Evolutionary conservation across 805 yeast species (phyloP).

Genomic region (Ogataea dorogensis): DNA sequence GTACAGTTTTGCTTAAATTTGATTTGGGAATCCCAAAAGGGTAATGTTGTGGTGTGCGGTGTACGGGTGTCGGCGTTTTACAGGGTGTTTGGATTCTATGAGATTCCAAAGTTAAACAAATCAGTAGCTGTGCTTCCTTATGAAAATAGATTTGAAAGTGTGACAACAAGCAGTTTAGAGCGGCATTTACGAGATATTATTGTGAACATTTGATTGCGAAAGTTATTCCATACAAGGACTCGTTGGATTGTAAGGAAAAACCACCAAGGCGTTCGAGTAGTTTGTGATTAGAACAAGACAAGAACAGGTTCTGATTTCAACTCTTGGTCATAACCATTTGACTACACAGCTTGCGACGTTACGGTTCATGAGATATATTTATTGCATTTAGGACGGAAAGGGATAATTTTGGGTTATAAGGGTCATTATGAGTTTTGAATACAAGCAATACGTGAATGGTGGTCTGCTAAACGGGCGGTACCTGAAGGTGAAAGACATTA

Average conservation of each 20-base stretch:
- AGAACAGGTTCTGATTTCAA: slow-evolving; percentile 2
- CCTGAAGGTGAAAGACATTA: slow-evolving; percentile 66
- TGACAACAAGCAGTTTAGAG: slow-evolving; percentile 5
- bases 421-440: slow-evolving; percentile 28
- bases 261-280: slow-evolving; percentile 8
- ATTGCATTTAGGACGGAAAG: slow-evolving; percentile 9
- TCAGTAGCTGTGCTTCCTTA: slow-evolving; percentile 9
- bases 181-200: slow-evolving; percentile 1
- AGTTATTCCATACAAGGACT: background rate
- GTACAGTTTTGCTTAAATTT: slow-evolving; percentile 6
- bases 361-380: slow-evolving; percentile 4
- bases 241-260: background rate
- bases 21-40: slow-evolving; percentile 3
- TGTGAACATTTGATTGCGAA: slow-evolving; percentile 6
- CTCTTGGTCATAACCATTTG: background rate
- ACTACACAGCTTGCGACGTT: background rate
- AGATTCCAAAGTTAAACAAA: slow-evolving; percentile 7
- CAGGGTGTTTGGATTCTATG: no score
- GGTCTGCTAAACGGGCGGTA: slow-evolving; percentile 60
- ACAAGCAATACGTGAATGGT: slow-evolving; percentile 33
- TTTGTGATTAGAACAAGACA: background rate
- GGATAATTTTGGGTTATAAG: slow-evolving; percentile 5
- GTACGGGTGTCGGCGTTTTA: slow-evolving; percentile 8
- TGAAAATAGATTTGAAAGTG: slow-evolving; percentile 9
- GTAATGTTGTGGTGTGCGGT: slow-evolving; percentile 5